A percentile compares a stretch with the other conserved stretches of the same genome.
phyloP scores from a whole-genome alignment of 345 rosid species.

The Trapa incisa region DNA sequence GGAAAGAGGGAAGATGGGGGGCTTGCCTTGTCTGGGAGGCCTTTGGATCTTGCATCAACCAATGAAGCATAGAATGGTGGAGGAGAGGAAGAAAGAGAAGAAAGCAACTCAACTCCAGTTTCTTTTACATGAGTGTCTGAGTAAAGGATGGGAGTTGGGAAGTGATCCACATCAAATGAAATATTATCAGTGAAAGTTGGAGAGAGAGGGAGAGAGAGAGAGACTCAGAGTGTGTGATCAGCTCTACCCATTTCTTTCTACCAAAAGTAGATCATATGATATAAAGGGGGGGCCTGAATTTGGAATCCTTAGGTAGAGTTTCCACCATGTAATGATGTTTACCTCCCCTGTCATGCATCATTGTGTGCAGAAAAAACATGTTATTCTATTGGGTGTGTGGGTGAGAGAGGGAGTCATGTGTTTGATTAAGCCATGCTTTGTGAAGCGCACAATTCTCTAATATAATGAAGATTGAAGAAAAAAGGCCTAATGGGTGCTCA shows the following conservation, averaged over 20 bases:
- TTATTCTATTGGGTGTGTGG: too few relatives aligned
- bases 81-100: conserved; percentile 3
- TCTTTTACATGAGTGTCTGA: neutral
- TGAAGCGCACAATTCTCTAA: neutral
- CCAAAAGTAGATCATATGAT: too few relatives aligned
- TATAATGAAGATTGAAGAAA: neutral
- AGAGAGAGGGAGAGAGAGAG: neutral
- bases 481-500: neutral
- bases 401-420: neutral
- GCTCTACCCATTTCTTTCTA: neutral
- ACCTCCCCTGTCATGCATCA: neutral
- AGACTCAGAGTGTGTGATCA: neutral
- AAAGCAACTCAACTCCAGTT: neutral
- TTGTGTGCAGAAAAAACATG: neutral
- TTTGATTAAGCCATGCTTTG: neutral
- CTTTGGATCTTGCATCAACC: conserved; percentile 87
- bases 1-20: neutral
- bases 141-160: neutral
- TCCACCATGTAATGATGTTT: neutral
- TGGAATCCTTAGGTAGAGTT: neutral
- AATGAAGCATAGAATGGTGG: conserved; percentile 8
- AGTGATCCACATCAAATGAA: neutral
- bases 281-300: neutral
- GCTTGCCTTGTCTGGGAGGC: conserved; percentile 54
- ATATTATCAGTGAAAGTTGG: neutral